Conservation (phyloP, 1,284 basidiomycete species). For the Polyporus tsugae region DNA sequence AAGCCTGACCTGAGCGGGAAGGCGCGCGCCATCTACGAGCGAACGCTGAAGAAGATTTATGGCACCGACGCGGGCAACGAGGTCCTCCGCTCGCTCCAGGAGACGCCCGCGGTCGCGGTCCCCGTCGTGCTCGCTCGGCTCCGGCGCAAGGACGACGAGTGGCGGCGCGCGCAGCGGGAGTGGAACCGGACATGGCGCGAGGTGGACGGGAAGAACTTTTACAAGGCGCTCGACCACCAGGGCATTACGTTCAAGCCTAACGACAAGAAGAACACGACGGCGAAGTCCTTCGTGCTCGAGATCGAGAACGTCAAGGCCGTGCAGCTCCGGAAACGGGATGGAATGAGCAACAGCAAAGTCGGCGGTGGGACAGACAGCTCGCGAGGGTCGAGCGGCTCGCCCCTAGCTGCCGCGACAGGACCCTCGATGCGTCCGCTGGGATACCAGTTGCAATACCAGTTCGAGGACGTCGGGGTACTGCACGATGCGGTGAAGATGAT, state of each 20-base stretch:
- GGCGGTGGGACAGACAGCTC: conserved; percentile 44
- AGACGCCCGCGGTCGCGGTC: conserved; percentile 89
- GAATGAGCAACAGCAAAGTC: conserved; percentile 44
- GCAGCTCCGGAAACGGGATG: conserved; percentile 63
- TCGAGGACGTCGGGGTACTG: conserved; percentile 84
- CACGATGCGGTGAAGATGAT: conserved; percentile 92
- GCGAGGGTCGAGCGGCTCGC: conserved; percentile 23
- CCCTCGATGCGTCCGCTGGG: conserved; percentile 44
- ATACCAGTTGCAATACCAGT: conserved; percentile 83
- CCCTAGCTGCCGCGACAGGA: conserved; percentile 4
- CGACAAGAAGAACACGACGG: conserved; percentile 96
- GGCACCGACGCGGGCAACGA: conserved; percentile 85
- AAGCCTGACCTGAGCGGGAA: conserved; percentile 91
- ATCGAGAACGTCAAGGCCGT: conserved; percentile 84
- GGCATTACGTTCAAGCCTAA: conserved; percentile 94
- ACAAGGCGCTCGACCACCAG: conserved; percentile 97
- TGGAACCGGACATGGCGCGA: conserved; percentile 99
- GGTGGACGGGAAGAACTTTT: conserved; percentile 96
- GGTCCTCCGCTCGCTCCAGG: conserved; percentile 91
- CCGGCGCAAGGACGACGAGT: conserved; percentile 97
- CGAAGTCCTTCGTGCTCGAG: conserved; percentile 89
- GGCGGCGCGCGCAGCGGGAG: conserved; percentile 93
- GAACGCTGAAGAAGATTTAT: conserved; percentile 96
- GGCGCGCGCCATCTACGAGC: conserved; percentile 90
- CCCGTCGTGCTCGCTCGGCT: conserved; percentile 93